Evolutionary conservation across 1,284 basidiomycete species (phyloP), one percentile per base, ranked within the genome.

Genomic region (Athelia sp.): DNA sequence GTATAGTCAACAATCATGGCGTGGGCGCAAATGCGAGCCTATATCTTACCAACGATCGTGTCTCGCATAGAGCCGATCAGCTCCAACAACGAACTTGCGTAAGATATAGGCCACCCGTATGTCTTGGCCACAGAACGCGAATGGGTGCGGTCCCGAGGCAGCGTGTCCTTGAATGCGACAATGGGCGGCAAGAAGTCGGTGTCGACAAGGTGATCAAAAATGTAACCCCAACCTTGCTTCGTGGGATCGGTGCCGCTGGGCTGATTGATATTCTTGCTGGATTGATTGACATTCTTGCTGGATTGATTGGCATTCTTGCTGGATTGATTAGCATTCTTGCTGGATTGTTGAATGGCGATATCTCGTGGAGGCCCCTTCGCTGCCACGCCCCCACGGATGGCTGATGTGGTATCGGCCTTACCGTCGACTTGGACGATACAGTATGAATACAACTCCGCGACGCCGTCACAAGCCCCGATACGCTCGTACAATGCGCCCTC

Each of bases 401-500:
- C n/a, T 11, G 32, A 11, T 11, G 32, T 34, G 32, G 32, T 19
- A 44, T 50, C 49, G 11, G 8, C 34, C 32, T 47, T 11, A 18
- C 18, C 45, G 21, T 50, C 31, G 15, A 50, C 15, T 6, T 10
- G 45, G 2, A 50, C 49, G 17, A 47, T 44, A 6, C 34, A 15
- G 21, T 35, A 47, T 9, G 49, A 50, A 38, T 34, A 34, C 49
- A 50, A 46, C 45, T 29, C 32, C 15, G 49, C 49, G 4, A 50
- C 29, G 10, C 49, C 49, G 13, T 48, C 24, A 4, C 3, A 17
- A 4, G 29, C 21, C n/a, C 49, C 49, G 34, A 50, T 47, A 10
- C 35, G 11, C n/a, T 32, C 10, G 18, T 51, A 53, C n/a, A 51
- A 23, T 19, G 47, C 52, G 14, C 52, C 50, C 23, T 53, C 52